phyloP scores from a whole-genome alignment of 2,329 filamentous ascomycete species.

The Sclerotiophoma versabilis region DNA sequence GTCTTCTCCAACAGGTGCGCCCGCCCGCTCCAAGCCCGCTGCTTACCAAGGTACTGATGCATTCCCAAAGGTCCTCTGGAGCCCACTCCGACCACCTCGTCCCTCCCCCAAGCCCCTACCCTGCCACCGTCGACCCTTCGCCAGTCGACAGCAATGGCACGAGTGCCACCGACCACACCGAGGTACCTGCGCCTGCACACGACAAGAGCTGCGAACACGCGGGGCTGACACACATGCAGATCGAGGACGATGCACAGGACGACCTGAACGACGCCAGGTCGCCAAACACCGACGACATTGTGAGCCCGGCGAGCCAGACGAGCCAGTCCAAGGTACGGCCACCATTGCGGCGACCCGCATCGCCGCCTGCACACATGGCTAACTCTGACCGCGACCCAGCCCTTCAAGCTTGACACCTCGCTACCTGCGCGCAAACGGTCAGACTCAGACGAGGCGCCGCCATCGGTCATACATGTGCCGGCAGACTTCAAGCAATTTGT shows the following conservation, averaged over 20 bases:
- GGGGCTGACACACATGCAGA: constrained; percentile 51
- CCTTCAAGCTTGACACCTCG: constrained; percentile 56
- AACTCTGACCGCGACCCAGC: constrained; percentile 31
- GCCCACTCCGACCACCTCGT: constrained; percentile 55
- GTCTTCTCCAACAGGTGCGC: constrained; percentile 54
- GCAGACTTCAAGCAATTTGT: constrained; percentile 84
- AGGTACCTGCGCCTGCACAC: constrained; percentile 48
- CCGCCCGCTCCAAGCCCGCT: constrained; percentile 47
- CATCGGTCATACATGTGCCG: constrained; percentile 91
- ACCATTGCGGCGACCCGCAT: constrained; percentile 7
- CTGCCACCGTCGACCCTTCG: constrained; percentile 76
- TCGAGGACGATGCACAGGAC: constrained; percentile 76
- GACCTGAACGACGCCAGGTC: constrained; percentile 50
- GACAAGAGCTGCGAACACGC: neutral
- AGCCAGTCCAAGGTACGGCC: constrained; percentile 40
- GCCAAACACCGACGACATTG: constrained; percentile 44
- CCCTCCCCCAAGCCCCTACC: constrained; percentile 60
- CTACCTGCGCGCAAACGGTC: constrained; percentile 53
- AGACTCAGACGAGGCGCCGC: constrained; percentile 75
- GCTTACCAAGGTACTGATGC: constrained; percentile 35
- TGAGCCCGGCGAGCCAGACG: constrained; percentile 43
- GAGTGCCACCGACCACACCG: constrained; percentile 79
- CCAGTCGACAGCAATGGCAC: constrained; percentile 87
- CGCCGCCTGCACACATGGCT: neutral
- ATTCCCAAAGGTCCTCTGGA: constrained; percentile 53